Conservation (phyloP, 352 stramenopile genomes). For the Phytopythium mirpurense region DNA sequence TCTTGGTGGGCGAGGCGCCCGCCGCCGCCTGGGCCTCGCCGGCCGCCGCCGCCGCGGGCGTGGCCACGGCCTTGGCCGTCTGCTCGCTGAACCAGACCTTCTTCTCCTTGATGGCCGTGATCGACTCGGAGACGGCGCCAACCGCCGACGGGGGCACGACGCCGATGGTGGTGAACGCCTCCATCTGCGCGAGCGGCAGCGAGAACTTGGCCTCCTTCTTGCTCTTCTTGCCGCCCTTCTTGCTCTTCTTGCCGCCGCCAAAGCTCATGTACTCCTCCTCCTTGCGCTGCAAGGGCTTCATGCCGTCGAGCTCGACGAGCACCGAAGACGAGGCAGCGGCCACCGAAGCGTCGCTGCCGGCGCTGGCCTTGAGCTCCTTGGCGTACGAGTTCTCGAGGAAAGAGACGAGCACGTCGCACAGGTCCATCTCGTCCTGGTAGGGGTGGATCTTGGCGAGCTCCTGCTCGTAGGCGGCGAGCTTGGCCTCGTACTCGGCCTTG, state of each 20-base stretch:
- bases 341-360: conserved; percentile 32
- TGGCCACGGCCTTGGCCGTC: conserved; percentile 32
- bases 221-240: conserved; percentile 58
- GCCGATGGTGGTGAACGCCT: conserved; percentile 91
- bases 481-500: conserved; percentile 89
- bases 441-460: conserved; percentile 95
- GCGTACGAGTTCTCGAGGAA: conserved; percentile 92
- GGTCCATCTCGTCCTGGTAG: conserved; percentile 95
- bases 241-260: conserved; percentile 68
- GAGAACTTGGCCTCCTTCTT: conserved; percentile 81
- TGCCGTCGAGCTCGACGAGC: conserved; percentile 86
- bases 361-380: conserved; percentile 69
- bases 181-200: conserved; percentile 69
- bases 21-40: conserved; percentile 5
- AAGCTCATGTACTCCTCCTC: conserved; percentile 83
- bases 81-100: conserved; percentile 87
- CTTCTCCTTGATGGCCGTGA: conserved; percentile 94
- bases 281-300: conserved; percentile 88
- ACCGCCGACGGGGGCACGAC: conserved; percentile 88
- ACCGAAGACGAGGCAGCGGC: conserved; percentile 20
- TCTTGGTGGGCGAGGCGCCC: conserved; percentile 62
- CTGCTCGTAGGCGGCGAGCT: conserved; percentile 95
- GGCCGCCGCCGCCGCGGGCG: conserved; percentile 16
- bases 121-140: conserved; percentile 74
- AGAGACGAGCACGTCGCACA: conserved; percentile 92